These are phyloP conservation scores for Irpex sp. DNA, from an alignment of 1,284 basidiomycete species.

Conservation along the genomic window DNA sequence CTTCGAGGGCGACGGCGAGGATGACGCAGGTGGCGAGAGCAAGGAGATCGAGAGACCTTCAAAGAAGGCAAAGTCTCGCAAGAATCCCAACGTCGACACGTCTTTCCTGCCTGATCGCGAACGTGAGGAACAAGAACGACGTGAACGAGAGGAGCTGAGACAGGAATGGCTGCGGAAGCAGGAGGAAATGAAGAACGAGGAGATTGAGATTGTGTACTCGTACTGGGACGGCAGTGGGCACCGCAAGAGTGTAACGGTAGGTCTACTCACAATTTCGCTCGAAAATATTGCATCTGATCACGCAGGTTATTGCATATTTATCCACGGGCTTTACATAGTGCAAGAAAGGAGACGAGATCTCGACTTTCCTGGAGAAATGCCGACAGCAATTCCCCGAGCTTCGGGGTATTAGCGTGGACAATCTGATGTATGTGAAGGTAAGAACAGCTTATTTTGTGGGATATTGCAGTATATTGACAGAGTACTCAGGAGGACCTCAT, in stretches of 20 bases:
- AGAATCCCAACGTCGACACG: constrained; percentile 96
- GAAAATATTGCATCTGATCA: constrained; percentile 21
- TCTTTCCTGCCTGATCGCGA: constrained; percentile 98
- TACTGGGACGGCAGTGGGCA: constrained; percentile 99
- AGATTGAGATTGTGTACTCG: constrained; percentile 91
- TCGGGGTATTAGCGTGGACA: constrained; percentile 86
- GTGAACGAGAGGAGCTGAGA: constrained; percentile 84
- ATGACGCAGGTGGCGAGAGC: constrained; percentile 33
- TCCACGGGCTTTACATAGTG: constrained; percentile 51
- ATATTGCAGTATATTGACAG: constrained; percentile 2
- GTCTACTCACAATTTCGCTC: constrained; percentile 28
- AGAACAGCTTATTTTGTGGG: constrained; percentile 17
- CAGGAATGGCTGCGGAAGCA: constrained; percentile 91
- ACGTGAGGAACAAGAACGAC: constrained; percentile 88
- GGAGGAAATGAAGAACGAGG: constrained; percentile 84
- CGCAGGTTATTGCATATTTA: constrained; percentile 22
- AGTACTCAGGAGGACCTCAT: constrained; percentile 83
- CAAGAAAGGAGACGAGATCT: constrained; percentile 96
- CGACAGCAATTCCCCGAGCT: constrained; percentile 91
- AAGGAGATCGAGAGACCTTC: constrained; percentile 38
- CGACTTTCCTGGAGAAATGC: constrained; percentile 89
- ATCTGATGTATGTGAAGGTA: constrained; percentile 98
- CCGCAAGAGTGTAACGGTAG: constrained; percentile 85
- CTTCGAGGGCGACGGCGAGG: constrained; percentile 50
- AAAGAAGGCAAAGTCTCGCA: constrained; percentile 81